Evolutionary conservation across 257 asterid genomes (phyloP).

Genomic region (Penstemon newberryi): DNA sequence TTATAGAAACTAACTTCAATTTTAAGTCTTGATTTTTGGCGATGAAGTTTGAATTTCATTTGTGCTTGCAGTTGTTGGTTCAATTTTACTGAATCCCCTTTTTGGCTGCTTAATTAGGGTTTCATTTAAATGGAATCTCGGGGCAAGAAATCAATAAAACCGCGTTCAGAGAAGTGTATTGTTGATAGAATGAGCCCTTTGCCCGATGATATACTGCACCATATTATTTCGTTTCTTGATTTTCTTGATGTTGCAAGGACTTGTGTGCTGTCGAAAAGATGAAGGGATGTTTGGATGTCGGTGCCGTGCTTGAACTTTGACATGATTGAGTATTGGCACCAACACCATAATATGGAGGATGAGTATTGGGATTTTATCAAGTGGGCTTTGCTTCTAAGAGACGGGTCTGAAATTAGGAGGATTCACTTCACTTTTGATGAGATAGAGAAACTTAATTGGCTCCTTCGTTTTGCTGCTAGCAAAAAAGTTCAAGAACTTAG

Average conservation of each 20-base stretch:
- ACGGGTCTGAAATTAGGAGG: conserved; percentile 19
- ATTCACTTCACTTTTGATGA: conserved; percentile 11
- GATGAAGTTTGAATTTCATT: too few relatives aligned
- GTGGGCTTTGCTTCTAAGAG: conserved; percentile 24
- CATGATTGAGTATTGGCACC: conserved; percentile 21
- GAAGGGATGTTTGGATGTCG: conserved; percentile 29
- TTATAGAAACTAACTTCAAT: too few relatives aligned
- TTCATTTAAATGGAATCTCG: conserved; percentile 5
- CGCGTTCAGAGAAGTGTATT: not conserved
- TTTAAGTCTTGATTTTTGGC: too few relatives aligned
- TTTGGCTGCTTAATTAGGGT: conserved; percentile 12
- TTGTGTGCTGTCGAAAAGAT: conserved; percentile 30
- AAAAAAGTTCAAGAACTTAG: conserved; percentile 26
- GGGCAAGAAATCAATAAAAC: conserved; percentile 21
- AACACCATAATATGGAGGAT: too few relatives aligned
- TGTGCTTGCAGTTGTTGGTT: too few relatives aligned
- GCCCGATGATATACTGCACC: conserved; percentile 28
- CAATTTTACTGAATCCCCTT: not conserved
- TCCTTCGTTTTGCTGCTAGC: conserved; percentile 22
- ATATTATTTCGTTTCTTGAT: conserved; percentile 21
- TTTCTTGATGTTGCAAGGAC: conserved; percentile 30
- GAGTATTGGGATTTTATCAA: conserved; percentile 33
- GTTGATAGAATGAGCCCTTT: conserved; percentile 29
- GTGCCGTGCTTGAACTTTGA: conserved; percentile 29
- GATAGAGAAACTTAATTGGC: conserved; percentile 21